Conservation (phyloP, 768 basidiomycete species). For the Agaricus sinodeliciosus region DNA sequence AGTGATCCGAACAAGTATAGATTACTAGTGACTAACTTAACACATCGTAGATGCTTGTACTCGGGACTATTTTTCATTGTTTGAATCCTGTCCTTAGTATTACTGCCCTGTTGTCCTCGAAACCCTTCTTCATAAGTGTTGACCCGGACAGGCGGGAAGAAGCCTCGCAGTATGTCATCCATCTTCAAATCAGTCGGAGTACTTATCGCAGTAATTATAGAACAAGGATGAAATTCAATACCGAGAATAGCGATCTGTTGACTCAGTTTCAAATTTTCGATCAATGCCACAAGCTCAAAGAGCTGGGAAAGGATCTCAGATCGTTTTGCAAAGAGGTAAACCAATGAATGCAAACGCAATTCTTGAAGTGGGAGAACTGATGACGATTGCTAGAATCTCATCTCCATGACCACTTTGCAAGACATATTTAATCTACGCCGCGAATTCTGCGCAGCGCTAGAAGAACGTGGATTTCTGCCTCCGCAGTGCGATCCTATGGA, state of each 20-base stretch:
- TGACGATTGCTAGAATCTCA: slow-evolving; percentile 53
- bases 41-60: slow-evolving; percentile 69
- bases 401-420: slow-evolving; percentile 63
- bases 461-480: slow-evolving; percentile 64
- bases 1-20: neutral
- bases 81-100: slow-evolving; percentile 77
- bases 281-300: slow-evolving; percentile 45
- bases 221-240: slow-evolving; percentile 64
- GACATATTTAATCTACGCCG: slow-evolving; percentile 73
- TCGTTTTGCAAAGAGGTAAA: slow-evolving; percentile 69
- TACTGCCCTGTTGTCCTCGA: slow-evolving; percentile 78
- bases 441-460: slow-evolving; percentile 70
- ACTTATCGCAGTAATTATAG: slow-evolving; percentile 28
- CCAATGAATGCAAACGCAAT: neutral
- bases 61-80: slow-evolving; percentile 80
- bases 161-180: slow-evolving; percentile 49
- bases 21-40: neutral
- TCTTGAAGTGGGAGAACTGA: neutral
- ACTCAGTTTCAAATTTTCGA: slow-evolving; percentile 78
- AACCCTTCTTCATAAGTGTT: slow-evolving; percentile 78
- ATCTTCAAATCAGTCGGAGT: neutral
- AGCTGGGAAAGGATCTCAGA: slow-evolving; percentile 46
- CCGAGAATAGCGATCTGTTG: slow-evolving; percentile 75
- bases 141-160: slow-evolving; percentile 75
- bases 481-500: slow-evolving; percentile 36